A percentile compares a stretch with the other conserved stretches of the same genome.
These are phyloP conservation scores for Excoecaria agallocha DNA, from an alignment of 345 rosid species.

Conservation along the genomic window DNA sequence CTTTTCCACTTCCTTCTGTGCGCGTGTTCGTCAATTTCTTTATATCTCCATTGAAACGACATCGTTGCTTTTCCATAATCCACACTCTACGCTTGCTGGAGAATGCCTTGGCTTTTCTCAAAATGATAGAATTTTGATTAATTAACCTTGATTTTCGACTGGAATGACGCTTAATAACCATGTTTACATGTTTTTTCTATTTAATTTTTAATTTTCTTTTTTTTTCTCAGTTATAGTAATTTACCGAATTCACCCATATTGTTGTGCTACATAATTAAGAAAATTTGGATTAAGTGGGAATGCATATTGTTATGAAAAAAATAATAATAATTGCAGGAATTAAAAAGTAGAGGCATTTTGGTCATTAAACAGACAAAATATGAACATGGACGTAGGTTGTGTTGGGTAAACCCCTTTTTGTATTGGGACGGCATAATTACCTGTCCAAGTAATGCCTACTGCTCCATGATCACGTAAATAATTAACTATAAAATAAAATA, in stretches of 20 bases:
- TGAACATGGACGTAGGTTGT: constrained; percentile 39
- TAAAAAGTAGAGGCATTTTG: constrained; percentile 10
- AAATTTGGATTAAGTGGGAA: neutral
- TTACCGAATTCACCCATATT: neutral
- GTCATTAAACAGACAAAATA: neutral
- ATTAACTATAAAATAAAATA: neutral
- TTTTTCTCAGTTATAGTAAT: too few relatives aligned
- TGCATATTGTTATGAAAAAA: too few relatives aligned
- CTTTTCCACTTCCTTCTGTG: neutral
- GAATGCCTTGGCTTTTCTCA: too few relatives aligned
- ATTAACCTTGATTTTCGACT: constrained; percentile 16
- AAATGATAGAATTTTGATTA: neutral
- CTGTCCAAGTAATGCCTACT: constrained; percentile 8
- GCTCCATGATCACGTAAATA: neutral
- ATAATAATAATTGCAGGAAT: too few relatives aligned
- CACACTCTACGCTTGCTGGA: neutral
- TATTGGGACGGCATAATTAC: constrained; percentile 10
- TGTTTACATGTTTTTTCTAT: neutral
- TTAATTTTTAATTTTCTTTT: neutral
- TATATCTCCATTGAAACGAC: neutral
- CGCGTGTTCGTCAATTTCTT: neutral
- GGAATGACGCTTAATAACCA: constrained; percentile 14
- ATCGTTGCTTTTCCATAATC: neutral
- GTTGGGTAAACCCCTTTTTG: constrained; percentile 52
- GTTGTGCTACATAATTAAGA: neutral